Conservation (phyloP, 140 eudicot genomes). For the Senecio squalidus region DNA sequence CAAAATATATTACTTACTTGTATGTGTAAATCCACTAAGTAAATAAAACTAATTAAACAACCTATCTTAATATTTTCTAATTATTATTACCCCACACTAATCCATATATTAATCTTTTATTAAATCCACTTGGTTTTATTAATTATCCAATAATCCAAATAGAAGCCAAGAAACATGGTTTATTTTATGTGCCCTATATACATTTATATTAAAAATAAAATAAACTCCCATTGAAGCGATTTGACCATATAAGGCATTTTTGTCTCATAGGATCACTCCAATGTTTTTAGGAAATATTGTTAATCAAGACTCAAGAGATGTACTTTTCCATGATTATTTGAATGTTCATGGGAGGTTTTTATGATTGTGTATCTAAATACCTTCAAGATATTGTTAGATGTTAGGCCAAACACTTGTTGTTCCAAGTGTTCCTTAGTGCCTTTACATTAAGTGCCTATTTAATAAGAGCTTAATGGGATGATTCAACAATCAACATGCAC, state of each 20-base stretch:
- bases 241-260: too few relatives aligned
- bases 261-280: background rate
- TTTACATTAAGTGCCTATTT: too few relatives aligned
- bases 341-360: background rate
- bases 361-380: too few relatives aligned
- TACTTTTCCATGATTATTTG: background rate
- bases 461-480: too few relatives aligned
- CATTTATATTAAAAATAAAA: background rate
- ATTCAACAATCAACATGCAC: too few relatives aligned
- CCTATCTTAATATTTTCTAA: background rate
- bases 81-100: too few relatives aligned
- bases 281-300: background rate
- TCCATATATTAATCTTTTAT: conserved; percentile 1
- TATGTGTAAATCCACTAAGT: background rate
- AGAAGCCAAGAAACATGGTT: background rate
- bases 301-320: too few relatives aligned
- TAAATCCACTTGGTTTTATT: conserved; percentile 1
- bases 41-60: background rate
- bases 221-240: background rate
- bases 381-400: background rate
- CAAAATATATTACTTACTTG: background rate
- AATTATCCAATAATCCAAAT: background rate
- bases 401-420: too few relatives aligned
- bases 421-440: too few relatives aligned
- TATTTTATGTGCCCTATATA: background rate